Conservation (phyloP, 2,329 filamentous ascomycete genomes). For the Cordyceps fumosorosea region DNA sequence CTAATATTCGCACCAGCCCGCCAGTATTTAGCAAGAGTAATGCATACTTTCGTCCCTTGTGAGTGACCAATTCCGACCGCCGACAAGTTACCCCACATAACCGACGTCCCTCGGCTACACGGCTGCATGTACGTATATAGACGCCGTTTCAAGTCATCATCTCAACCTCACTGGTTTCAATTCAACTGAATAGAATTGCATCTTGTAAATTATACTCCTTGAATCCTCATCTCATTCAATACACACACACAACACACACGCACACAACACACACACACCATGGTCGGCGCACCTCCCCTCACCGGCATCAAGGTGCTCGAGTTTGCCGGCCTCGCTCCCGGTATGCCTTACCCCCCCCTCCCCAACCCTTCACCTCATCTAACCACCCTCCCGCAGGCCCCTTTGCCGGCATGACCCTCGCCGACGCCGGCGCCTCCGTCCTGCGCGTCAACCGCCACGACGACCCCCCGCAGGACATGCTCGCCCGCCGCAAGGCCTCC, state of each 20-base stretch:
- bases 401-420: constrained; percentile 80
- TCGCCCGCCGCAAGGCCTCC: constrained; percentile 75
- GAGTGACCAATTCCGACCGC: not conserved
- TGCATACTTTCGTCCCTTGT: not conserved
- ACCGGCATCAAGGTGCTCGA: constrained; percentile 51
- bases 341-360: constrained; percentile 27
- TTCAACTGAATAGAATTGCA: not conserved
- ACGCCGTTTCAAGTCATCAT: not conserved
- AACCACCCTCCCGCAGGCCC: constrained; percentile 49
- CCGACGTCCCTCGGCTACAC: constrained; percentile 8
- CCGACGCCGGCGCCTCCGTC: constrained; percentile 83
- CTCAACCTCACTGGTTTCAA: not conserved
- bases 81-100: constrained; percentile 3
- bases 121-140: not conserved
- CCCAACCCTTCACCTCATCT: not conserved
- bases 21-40: too few relatives aligned
- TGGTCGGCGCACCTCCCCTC: constrained; percentile 30
- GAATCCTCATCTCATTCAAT: too few relatives aligned
- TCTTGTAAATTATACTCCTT: not conserved
- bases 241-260: not conserved
- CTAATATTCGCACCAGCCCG: not conserved
- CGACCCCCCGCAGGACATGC: constrained; percentile 52
- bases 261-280: constrained; percentile 13
- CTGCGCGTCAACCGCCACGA: constrained; percentile 72
- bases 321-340: constrained; percentile 56